phyloP scores from a whole-genome alignment of 2,329 filamentous ascomycete species.

The Ophiostoma himal-ulmi region DNA sequence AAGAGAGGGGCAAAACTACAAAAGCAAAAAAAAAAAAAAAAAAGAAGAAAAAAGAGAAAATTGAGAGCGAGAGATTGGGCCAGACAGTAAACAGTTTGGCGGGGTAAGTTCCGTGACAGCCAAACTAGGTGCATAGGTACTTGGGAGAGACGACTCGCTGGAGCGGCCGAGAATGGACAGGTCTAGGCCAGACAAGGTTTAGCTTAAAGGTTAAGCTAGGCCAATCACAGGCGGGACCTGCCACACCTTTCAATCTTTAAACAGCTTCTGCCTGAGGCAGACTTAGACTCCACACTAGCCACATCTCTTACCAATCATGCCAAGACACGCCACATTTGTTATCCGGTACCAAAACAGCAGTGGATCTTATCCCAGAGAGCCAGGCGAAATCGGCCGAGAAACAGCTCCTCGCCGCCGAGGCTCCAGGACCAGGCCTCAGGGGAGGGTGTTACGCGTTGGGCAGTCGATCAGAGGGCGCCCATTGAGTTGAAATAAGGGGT shows the following conservation, averaged over 20 bases:
- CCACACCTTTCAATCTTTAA: slow-evolving; percentile 5
- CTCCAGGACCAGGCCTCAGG: not conserved
- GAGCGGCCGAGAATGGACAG: not conserved
- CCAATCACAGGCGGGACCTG: not conserved
- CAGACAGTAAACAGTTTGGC: slow-evolving; percentile 13
- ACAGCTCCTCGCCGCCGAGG: not conserved
- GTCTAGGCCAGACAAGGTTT: not conserved
- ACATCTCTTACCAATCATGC: not conserved
- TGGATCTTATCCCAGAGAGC: not conserved
- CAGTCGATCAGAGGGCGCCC: slow-evolving; percentile 4
- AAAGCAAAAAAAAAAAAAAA: slow-evolving; percentile 20
- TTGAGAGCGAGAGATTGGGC: slow-evolving; percentile 14
- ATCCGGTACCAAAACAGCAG: not conserved
- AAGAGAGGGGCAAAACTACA: slow-evolving; percentile 23
- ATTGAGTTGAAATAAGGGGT: slow-evolving; percentile 4
- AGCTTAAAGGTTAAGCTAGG: not conserved
- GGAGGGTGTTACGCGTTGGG: not conserved
- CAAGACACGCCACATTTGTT: not conserved
- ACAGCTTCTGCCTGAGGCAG: not conserved
- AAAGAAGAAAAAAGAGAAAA: slow-evolving; percentile 22
- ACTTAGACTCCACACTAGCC: not conserved
- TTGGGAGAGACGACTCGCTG: not conserved
- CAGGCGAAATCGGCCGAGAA: slow-evolving; percentile 6
- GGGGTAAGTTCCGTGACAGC: slow-evolving; percentile 18
- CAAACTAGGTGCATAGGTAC: slow-evolving; percentile 3